Percentiles rank a stretch among this genome's conserved stretches.
Conservation (phyloP, 2,329 filamentous ascomycete species). For the Fusarium goolgardi region DNA sequence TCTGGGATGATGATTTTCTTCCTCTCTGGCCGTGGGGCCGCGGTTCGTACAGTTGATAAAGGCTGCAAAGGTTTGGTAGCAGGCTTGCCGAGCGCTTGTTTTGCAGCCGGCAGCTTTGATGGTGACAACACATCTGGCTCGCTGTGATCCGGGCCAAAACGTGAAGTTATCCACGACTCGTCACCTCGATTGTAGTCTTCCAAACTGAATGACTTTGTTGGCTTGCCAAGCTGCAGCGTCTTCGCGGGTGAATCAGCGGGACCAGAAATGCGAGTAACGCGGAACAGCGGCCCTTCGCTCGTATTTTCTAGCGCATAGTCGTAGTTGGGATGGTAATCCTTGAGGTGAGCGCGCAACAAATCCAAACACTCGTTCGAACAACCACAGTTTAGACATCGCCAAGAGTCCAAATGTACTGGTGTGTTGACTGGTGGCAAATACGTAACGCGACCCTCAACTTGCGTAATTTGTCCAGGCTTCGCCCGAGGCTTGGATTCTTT, state of each 20-base stretch:
- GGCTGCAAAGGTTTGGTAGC: slow-evolving; percentile 26
- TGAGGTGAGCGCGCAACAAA: slow-evolving; percentile 63
- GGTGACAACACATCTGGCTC: slow-evolving; percentile 47
- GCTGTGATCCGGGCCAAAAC: slow-evolving; percentile 53
- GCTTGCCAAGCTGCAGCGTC: slow-evolving; percentile 57
- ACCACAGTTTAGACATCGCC: slow-evolving; percentile 64
- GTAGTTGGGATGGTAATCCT: slow-evolving; percentile 59
- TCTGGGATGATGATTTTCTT: slow-evolving; percentile 59
- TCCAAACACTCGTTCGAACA: slow-evolving; percentile 59
- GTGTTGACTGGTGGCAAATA: slow-evolving; percentile 60
- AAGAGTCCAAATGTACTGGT: slow-evolving; percentile 60
- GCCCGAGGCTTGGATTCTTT: slow-evolving; percentile 59
- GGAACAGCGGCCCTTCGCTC: slow-evolving; percentile 55
- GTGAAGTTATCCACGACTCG: slow-evolving; percentile 58
- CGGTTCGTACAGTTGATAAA: slow-evolving; percentile 4
- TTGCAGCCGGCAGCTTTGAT: slow-evolving; percentile 36
- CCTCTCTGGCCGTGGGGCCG: slow-evolving; percentile 26
- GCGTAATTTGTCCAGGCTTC: slow-evolving; percentile 42
- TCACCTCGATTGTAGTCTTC: slow-evolving; percentile 59
- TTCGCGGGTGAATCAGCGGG: slow-evolving; percentile 49
- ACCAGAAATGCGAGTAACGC: slow-evolving; percentile 52
- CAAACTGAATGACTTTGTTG: slow-evolving; percentile 59
- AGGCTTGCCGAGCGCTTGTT: slow-evolving; percentile 45
- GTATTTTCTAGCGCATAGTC: slow-evolving; percentile 55
- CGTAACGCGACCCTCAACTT: slow-evolving; percentile 58